Evolutionary conservation across 2,329 filamentous ascomycete genomes (phyloP).

Genomic region (Neocatenulostroma microsporum): DNA sequence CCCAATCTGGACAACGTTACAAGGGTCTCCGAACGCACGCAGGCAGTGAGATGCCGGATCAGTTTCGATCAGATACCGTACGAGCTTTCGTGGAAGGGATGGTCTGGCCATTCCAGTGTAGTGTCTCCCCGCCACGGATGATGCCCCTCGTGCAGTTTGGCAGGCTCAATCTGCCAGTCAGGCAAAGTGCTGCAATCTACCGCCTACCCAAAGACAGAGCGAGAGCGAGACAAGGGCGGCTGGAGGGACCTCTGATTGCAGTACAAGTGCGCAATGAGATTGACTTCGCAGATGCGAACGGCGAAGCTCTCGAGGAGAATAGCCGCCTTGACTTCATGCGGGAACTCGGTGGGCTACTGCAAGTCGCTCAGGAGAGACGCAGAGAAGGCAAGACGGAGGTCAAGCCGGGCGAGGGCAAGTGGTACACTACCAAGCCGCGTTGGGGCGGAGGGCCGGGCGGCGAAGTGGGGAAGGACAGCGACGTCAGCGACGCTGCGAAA

Average conservation of each 20-base stretch:
- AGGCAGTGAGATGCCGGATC: conserved; percentile 52
- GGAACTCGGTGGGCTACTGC: conserved; percentile 50
- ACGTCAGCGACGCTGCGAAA: conserved; percentile 20
- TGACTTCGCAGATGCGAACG: conserved; percentile 40
- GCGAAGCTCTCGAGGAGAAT: conserved; percentile 22
- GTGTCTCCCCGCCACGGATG: conserved; percentile 38
- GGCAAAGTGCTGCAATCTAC: conserved; percentile 49
- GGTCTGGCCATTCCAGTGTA: conserved; percentile 51
- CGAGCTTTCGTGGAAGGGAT: conserved; percentile 51
- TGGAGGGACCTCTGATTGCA: conserved; percentile 52
- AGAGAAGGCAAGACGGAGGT: conserved; percentile 46
- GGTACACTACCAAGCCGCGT: conserved; percentile 51
- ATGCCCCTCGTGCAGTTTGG: conserved; percentile 38
- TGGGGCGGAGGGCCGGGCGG: conserved; percentile 50
- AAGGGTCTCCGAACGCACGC: conserved; percentile 52
- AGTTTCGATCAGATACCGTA: conserved; percentile 49
- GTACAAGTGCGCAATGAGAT: conserved; percentile 48
- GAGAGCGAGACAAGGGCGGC: conserved; percentile 45
- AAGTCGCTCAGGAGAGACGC: conserved; percentile 53
- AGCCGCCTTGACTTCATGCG: conserved; percentile 47
- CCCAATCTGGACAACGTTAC: conserved; percentile 38
- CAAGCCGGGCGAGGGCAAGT: conserved; percentile 49
- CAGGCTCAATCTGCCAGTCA: conserved; percentile 47
- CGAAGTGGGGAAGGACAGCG: conserved; percentile 29
- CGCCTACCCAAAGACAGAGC: conserved; percentile 46